A percentile compares a stretch with the other conserved stretches of the same genome.
Evolutionary conservation across 1,284 basidiomycete genomes (phyloP).

Genomic region (Ganoderma lucidum): DNA sequence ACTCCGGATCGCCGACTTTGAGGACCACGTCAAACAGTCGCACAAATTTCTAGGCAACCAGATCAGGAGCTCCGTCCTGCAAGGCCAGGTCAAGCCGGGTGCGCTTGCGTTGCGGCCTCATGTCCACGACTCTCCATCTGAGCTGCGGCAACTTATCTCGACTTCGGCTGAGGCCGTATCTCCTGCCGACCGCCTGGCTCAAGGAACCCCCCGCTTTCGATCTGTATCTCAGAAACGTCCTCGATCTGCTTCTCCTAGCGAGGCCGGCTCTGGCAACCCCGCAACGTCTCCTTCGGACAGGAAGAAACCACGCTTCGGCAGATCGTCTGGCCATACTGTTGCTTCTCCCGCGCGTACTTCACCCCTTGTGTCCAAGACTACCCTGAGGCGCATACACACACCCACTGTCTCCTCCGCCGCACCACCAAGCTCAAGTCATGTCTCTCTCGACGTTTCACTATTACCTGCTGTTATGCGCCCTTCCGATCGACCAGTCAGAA

Average conservation of each 20-base stretch:
- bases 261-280: background rate
- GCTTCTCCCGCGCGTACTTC: background rate
- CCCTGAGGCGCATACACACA: background rate
- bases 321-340: background rate
- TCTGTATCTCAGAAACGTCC: background rate
- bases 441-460: background rate
- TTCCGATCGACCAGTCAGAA: slow-evolving; percentile 2
- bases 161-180: background rate
- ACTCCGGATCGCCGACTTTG: background rate
- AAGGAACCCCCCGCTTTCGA: background rate
- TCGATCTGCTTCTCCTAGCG: background rate
- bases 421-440: background rate
- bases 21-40: background rate
- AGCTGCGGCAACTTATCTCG: slow-evolving; percentile 18
- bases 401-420: background rate
- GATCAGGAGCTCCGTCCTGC: background rate
- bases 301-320: slow-evolving; percentile 30
- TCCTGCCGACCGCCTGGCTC: background rate
- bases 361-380: background rate
- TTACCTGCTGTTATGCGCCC: background rate
- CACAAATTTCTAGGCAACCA: background rate
- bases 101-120: slow-evolving; percentile 38
- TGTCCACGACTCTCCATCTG: slow-evolving; percentile 47
- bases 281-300: background rate
- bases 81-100: background rate